Evolutionary conservation across 352 stramenopile genomes (phyloP).

Genomic region (Phytophthora multivora): DNA sequence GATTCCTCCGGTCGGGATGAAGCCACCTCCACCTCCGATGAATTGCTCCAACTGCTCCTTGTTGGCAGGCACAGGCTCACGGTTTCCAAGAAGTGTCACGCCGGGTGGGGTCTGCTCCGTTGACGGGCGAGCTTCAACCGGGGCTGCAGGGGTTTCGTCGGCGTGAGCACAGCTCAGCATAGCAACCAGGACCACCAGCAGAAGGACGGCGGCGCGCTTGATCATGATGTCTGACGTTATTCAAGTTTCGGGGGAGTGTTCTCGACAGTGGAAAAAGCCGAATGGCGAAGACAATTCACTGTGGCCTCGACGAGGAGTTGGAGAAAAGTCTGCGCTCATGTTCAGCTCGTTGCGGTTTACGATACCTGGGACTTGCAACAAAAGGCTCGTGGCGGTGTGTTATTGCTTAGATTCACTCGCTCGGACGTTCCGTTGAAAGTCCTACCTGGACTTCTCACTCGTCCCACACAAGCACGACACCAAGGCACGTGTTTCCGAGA

Average conservation of each 20-base stretch:
- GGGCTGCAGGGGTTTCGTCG: conserved; percentile 21
- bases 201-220: conserved; percentile 30
- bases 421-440: neutral
- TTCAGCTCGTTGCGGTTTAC: conserved; percentile 11
- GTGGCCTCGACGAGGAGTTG: conserved; percentile 14
- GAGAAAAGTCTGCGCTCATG: conserved; percentile 12
- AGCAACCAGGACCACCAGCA: conserved; percentile 31
- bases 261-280: conserved; percentile 23
- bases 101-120: conserved; percentile 29
- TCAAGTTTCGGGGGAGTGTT: neutral
- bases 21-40: conserved; percentile 27
- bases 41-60: conserved; percentile 32
- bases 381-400: neutral
- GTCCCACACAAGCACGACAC: neutral
- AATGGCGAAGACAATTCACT: too few relatives aligned
- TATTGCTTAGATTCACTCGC: neutral
- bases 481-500: too few relatives aligned
- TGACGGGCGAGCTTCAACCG: neutral
- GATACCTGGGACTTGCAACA: conserved; percentile 11
- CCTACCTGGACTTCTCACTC: neutral
- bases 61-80: conserved; percentile 27
- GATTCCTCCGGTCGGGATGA: conserved; percentile 37
- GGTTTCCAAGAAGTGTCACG: conserved; percentile 25
- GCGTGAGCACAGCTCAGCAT: conserved; percentile 29
- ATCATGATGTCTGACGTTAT: conserved; percentile 19